phyloP scores from a whole-genome alignment of 2,329 filamentous ascomycete genomes.

The Fusarium anguioides region DNA sequence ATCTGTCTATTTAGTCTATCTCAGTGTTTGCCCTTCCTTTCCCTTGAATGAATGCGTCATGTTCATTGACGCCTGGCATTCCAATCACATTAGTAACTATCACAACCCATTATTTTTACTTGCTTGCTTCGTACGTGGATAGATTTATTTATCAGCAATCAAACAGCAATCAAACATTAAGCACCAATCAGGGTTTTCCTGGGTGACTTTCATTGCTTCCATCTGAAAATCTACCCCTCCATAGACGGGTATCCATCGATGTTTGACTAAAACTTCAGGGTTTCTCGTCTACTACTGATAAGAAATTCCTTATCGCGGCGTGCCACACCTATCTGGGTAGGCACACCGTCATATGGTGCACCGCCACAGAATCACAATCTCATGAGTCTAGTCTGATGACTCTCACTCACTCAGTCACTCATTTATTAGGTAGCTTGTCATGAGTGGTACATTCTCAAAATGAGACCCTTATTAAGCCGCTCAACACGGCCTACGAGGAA shows the following conservation, averaged over 20 bases:
- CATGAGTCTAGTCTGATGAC: conserved; percentile 28
- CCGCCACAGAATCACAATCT: conserved; percentile 28
- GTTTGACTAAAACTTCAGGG: neutral
- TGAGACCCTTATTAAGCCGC: conserved; percentile 35
- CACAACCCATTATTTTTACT: neutral
- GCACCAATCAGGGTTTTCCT: too few relatives aligned
- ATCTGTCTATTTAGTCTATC: too few relatives aligned
- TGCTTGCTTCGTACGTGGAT: neutral
- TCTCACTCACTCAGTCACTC: conserved; percentile 16
- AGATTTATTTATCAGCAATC: too few relatives aligned
- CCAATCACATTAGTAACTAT: neutral
- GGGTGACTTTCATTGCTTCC: too few relatives aligned
- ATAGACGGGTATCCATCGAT: neutral
- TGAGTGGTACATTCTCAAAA: conserved; percentile 34
- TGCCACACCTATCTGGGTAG: conserved; percentile 18
- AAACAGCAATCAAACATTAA: too few relatives aligned
- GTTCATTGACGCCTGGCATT: conserved; percentile 30
- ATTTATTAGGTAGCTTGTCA: conserved; percentile 22
- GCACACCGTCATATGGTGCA: conserved; percentile 24
- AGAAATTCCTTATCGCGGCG: conserved; percentile 27
- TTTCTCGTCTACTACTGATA: conserved; percentile 25
- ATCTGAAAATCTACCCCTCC: neutral
- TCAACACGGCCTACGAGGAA: conserved; percentile 23
- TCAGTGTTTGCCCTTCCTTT: too few relatives aligned
- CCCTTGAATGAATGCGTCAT: conserved; percentile 43